Base-by-base conservation (phyloP, 148 eudicot species). In the Rhododendron mucronatum region DNA sequence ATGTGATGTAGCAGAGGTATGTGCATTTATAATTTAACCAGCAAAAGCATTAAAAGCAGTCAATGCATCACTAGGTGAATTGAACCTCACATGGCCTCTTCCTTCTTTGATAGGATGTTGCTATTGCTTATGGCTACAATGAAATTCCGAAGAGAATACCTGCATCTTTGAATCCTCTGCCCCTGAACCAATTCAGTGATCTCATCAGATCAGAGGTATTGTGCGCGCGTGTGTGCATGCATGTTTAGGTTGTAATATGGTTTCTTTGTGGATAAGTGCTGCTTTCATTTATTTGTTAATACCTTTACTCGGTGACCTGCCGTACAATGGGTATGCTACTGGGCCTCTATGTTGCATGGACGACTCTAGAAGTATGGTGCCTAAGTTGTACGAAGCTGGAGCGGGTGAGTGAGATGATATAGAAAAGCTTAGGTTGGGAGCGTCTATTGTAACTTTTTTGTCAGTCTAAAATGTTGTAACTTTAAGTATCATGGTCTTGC, bases 1-100 rank as follows among this genome's bases (percentile, higher is more conserved):
- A 13, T 97, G 99, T 92, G 99, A 97, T 89, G 95, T 97, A 77
- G 94, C 97, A 88, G 99, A 97, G 98, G 99, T 95, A 86, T 71
- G 67, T 45, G 55, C 30, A 57, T 50, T 41, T 33, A 1, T 53
- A 50, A 85, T 78, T 85, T 28, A 39, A 9, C 45, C 10, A 78
- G 30, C 51, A 20, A 39, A 63, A 50, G 73, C 47, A 37, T 44
- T 50, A 20, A 69, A 63, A 50, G 80, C 47, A 26, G 59, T 50
- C 3, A 37, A 0, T 61, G 18, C 21, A 73, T 75, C 67, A 51
- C 39, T 47, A 71, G 2, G 37, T 63, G 55, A 23, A 50, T 41
- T 50, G 26, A 48, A 33, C 39, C 55, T 71, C 21, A 35, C 18
- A 3, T 30, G 11, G 50, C 37, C 28, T 44, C 12, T 57, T 81